Conservation (phyloP, 495 filamentous ascomycete genomes). For the Astrocystis sublimbata region DNA sequence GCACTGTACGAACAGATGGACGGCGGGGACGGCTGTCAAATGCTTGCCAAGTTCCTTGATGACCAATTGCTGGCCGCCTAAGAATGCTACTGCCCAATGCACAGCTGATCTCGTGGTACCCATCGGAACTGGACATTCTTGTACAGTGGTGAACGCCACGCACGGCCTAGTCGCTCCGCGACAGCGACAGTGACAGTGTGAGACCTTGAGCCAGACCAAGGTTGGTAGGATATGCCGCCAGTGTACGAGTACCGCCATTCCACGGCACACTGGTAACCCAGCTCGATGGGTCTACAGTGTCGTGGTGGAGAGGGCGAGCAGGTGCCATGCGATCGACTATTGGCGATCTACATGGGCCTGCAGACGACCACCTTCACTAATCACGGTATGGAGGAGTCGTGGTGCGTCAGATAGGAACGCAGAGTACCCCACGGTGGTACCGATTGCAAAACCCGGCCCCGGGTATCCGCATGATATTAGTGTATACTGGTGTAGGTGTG, state of each 20-base stretch:
- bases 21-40: not conserved
- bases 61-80: conserved; percentile 5
- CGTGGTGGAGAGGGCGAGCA: not conserved
- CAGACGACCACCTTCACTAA: conserved; percentile 14
- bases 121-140: too few species aligned
- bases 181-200: not conserved
- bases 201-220: not conserved
- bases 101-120: conserved; percentile 11
- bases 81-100: conserved; percentile 5
- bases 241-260: not conserved
- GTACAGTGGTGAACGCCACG: not conserved
- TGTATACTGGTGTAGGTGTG: not conserved
- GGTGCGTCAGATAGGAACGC: not conserved
- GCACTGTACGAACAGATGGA: too few species aligned
- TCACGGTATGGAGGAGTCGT: conserved; percentile 3
- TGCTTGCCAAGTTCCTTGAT: not conserved
- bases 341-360: conserved; percentile 13
- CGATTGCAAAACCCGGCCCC: not conserved
- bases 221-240: not conserved
- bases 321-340: conserved; percentile 6
- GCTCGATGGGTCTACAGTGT: conserved; percentile 1
- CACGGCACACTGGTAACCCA: not conserved
- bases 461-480: conserved; percentile 14
- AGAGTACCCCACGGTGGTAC: not conserved
- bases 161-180: not conserved